phyloP scores from a whole-genome alignment of 2,329 filamentous ascomycete genomes.

The Aspergillus udagawae region DNA sequence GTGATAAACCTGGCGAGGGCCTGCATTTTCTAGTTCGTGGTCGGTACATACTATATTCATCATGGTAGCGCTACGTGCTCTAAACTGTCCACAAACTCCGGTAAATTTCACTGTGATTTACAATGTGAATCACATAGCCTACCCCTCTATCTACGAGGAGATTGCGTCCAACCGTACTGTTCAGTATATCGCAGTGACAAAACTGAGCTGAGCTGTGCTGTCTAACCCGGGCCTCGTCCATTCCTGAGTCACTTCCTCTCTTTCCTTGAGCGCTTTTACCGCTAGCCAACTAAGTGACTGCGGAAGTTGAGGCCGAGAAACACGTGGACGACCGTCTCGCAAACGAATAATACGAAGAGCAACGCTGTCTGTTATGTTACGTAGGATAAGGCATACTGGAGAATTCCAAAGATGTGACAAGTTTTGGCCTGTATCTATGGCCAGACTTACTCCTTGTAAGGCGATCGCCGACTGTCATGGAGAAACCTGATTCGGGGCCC shows the following conservation, averaged over 20 bases:
- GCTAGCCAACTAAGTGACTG: not conserved
- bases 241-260: not conserved
- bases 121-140: not conserved
- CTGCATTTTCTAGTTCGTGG: not conserved
- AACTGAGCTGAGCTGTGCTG: not conserved
- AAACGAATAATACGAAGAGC: not conserved
- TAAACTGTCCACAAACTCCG: not conserved
- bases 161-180: not conserved
- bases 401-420: not conserved
- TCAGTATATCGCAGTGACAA: not conserved
- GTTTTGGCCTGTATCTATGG: not conserved
- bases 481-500: not conserved
- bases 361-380: not conserved
- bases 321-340: not conserved
- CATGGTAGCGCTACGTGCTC: not conserved
- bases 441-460: not conserved
- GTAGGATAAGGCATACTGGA: not conserved
- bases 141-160: not conserved
- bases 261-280: not conserved
- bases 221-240: not conserved
- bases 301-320: not conserved
- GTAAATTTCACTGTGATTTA: not conserved
- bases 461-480: not conserved
- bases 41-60: not conserved
- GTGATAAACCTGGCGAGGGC: no score